Base-by-base conservation (phyloP, 768 basidiomycete genomes). In the Nevesoporus exiguus region DNA sequence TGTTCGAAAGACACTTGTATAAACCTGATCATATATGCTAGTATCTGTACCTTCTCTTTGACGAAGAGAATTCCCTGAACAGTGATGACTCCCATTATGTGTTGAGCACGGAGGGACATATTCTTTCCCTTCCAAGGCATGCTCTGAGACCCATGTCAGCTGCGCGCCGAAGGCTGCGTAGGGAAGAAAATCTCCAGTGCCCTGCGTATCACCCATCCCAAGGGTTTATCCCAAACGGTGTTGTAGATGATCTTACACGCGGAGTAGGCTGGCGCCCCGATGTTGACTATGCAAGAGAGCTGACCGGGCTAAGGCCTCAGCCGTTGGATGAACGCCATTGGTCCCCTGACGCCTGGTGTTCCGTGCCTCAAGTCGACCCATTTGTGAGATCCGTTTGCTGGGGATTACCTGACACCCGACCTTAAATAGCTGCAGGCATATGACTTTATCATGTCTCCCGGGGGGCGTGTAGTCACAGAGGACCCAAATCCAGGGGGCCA, bases 51-150 rank as follows among this genome's bases (percentile, higher is more conserved):
- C 79, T 98, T 37, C 76, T 97, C 34, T 98, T 98, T 62, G 93
- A 93, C 59, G 91, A 94, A 71, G 82, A 83, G 7, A 91, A 92
- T 59, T 77, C 77, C 0, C 64, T 94, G 24, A 83, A 93, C 62
- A 71, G 66, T 3, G 86, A 90, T 61, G 86, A 90, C 66, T 88
- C 89, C 0, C 90, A 93, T 67, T 89, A 86, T 57, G 90, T 98
- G 10, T 89, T 97, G 66, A 92, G 94, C 7, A 99, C 97, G 1
- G 97, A 98, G 70, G 97, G 96, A 0, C 97, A 99, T 66, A 79
- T 93, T 24, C 76, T 99, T 41, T 77, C 78, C 11, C 78, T 97
- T 19, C 83, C 82, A 1, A 68, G 62, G 36, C 63, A 80, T 43
- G 74, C 81, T 47, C 73, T 88, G 27, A 80, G 76, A 57, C 79